Base-by-base conservation (phyloP, 768 basidiomycete genomes). In the Agaricus blazei region DNA sequence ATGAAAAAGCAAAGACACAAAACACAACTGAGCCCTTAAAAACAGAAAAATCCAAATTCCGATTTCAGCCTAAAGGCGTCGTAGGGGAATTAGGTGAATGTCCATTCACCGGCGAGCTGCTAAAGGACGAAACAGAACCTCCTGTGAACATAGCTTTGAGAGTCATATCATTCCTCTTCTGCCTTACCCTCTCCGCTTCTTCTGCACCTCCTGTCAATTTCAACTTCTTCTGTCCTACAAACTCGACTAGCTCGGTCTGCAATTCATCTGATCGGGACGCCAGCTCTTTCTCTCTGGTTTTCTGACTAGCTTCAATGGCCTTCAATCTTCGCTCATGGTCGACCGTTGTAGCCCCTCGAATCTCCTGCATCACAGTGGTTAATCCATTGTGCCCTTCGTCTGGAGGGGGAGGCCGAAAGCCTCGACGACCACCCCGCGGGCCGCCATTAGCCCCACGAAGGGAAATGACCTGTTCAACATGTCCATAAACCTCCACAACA, bases 141-240 rank as follows among this genome's bases (percentile, higher is more conserved):
- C 54, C 54, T 1, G 54, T 67, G 59, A 94, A 94, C 91, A 98
- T 96, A 29, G 90, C 89, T 74, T 88, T 93, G 60, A 98, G 72
- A 23, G 91, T 85, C 72, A 83, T 69, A 51, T 94, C 93, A 65
- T 90, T 92, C 69, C 84, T 77, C 67, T 83, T 83, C 76, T 93
- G 88, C 62, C 95, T 76, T 62, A 95, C 79, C 54, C 96, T 78
- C 72, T 99, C 96, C 24, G 75, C 80, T 72, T 96, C 93, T 68
- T 95, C 92, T 24, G 92, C 88, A 12, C 93, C 95, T 27, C 95
- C 96, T 15, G 95, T 99, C 90, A 93, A 88, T 77, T 84, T 91
- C 68, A 99, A 72, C 73, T 88, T 94, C 77, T 89, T 90, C 58
- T 85, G 83, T 3, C 74, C 79, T 51, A 99, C 94, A 70, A 98